These are phyloP conservation scores for Amanita brunnescens DNA, from an alignment of 768 basidiomycete species.

Conservation along the genomic window DNA sequence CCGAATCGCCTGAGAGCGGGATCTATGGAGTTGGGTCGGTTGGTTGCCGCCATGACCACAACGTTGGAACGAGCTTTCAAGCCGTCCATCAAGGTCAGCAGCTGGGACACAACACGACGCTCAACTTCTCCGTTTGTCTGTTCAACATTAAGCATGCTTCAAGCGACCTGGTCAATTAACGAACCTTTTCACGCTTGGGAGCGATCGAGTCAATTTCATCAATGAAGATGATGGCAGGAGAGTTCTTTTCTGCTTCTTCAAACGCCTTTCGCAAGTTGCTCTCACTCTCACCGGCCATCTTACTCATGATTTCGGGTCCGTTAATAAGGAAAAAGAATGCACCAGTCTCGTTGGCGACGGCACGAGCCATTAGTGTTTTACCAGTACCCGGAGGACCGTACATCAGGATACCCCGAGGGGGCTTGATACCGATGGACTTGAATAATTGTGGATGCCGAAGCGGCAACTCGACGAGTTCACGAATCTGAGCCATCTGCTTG, in stretches of 20 bases:
- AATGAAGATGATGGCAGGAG: conserved; percentile 99
- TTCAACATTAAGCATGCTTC: neutral
- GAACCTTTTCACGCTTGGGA: conserved; percentile 97
- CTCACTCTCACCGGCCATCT: conserved; percentile 99
- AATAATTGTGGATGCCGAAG: conserved; percentile 98
- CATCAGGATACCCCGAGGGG: conserved; percentile 97
- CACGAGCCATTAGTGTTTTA: conserved; percentile 99
- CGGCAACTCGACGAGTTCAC: conserved; percentile 96
- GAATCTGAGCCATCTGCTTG: conserved; percentile 99
- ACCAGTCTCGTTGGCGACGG: conserved; percentile 98
- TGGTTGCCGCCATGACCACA: conserved; percentile 99
- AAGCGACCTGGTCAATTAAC: conserved; percentile 9
- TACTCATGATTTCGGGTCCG: conserved; percentile 99
- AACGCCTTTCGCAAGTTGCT: conserved; percentile 97
- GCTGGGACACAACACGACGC: conserved; percentile 96
- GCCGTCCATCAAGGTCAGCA: conserved; percentile 98
- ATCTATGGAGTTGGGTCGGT: conserved; percentile 98
- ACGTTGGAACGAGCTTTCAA: conserved; percentile 98
- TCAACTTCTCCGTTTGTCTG: conserved; percentile 99
- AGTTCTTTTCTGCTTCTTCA: conserved; percentile 99
- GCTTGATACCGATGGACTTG: conserved; percentile 99
- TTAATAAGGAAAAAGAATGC: conserved; percentile 99
- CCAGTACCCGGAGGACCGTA: conserved; percentile 98
- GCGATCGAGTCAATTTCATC: conserved; percentile 99
- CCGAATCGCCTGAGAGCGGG: conserved; percentile 98